Conservation (phyloP, 495 filamentous ascomycete species). For the Patellaria atrata region DNA sequence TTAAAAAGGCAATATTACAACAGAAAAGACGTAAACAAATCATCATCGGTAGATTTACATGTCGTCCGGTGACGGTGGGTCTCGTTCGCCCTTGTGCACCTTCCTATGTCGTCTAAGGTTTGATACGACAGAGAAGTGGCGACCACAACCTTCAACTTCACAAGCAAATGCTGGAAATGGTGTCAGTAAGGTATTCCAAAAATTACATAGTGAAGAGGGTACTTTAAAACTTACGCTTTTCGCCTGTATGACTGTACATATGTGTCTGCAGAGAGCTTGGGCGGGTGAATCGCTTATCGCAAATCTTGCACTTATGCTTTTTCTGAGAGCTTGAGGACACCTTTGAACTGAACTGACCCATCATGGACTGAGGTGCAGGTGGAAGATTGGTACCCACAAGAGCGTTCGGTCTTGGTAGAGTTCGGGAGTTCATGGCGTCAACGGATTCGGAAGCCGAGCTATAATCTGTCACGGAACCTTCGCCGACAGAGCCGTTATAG, state of each 20-base stretch:
- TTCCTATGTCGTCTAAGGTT: constrained; percentile 92
- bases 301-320: constrained; percentile 99
- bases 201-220: constrained; percentile 4
- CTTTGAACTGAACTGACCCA: constrained; percentile 97
- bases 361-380: constrained; percentile 90
- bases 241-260: constrained; percentile 98
- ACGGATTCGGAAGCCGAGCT: constrained; percentile 80
- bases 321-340: constrained; percentile 92
- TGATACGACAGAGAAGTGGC: constrained; percentile 95
- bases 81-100: constrained; percentile 75
- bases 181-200: constrained; percentile 25
- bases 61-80: constrained; percentile 28
- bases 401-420: constrained; percentile 63
- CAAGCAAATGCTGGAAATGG: constrained; percentile 66
- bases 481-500: constrained; percentile 55
- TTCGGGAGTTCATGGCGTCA: constrained; percentile 61
- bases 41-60: constrained; percentile 1
- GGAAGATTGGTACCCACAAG: constrained; percentile 53
- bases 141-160: constrained; percentile 87
- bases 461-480: constrained; percentile 91
- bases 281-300: constrained; percentile 95
- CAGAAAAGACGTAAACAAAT: background rate
- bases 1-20: no score
- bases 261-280: constrained; percentile 95
- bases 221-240: constrained; percentile 88